Base-by-base conservation (phyloP, 2,329 filamentous ascomycete genomes). In the Monosporascus sp. region DNA sequence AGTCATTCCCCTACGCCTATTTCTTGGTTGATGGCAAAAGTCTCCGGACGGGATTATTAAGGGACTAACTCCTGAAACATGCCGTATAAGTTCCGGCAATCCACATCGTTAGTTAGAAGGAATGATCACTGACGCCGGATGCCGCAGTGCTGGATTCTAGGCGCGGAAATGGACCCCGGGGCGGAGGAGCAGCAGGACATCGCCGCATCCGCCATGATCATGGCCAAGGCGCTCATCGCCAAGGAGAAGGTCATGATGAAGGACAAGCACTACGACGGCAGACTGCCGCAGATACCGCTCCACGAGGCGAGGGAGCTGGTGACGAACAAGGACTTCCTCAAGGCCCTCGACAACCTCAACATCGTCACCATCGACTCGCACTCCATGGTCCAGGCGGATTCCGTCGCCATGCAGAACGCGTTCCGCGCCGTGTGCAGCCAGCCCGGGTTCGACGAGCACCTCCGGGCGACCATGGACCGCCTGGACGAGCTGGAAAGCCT, bases 81-180 rank as follows among this genome's bases (percentile, higher is more conserved):
- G 24, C 24, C 24, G 5, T 24, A 24, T 24, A 24, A 7, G 24
- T 24, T 24, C 24, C 3, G 24, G 24, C 24, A 24, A 24, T 24
- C 24, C 24, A 24, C 24, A 24, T 24, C 24, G 24, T 24, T 35
- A 14, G 31, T 14, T 11, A 35, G 11, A 11, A 35, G 31, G 11
- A 9, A 35, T 35, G 31, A 35, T 14, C 9, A 14, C 31, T 35
- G 11, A 35, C 31, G 9, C 5, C 31, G 5, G 11, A 5, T 35
- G 31, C 11, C 31, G 31, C 31, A 87, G 66, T 89, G 86, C 72
- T 88, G 86, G 78, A 87, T 89, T 55, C 77, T 90, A 3, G 87
- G 87, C 11, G 74, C 73, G 50, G 85, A 87, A 57, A 88, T 89
- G 79, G 83, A 86, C 61, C 81, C 85, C 67, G 82, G 85, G 58